Conservation (phyloP, 2,329 filamentous ascomycete species). For the Thielaviopsis musarum region DNA sequence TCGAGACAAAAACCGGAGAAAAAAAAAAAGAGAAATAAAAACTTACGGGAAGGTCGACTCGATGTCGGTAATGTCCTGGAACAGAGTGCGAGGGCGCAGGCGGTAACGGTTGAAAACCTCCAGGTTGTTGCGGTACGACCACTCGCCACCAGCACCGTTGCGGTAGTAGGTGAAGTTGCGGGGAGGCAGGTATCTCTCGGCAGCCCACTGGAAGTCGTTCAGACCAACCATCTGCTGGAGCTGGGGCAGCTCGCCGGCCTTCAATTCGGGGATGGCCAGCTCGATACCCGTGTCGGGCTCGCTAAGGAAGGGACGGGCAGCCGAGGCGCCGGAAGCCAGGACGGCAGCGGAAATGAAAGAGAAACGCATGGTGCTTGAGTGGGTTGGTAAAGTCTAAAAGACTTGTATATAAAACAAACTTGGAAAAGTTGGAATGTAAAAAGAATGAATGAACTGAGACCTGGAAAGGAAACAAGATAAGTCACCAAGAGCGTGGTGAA, state of each 20-base stretch:
- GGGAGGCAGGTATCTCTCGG: constrained; percentile 24
- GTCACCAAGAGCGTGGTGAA: background rate
- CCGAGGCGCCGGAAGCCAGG: constrained; percentile 22
- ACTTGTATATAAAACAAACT: background rate
- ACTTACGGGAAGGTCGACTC: constrained; percentile 20
- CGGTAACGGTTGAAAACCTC: constrained; percentile 30
- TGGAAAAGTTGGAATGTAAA: background rate
- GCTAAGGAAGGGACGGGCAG: constrained; percentile 27
- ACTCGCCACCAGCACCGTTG: constrained; percentile 31
- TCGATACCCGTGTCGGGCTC: constrained; percentile 30
- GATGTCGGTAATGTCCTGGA: constrained; percentile 21
- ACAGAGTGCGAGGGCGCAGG: constrained; percentile 25
- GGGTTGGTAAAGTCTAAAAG: background rate
- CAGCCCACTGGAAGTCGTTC: constrained; percentile 33
- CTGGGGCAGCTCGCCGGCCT: constrained; percentile 11
- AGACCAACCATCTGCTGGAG: constrained; percentile 23
- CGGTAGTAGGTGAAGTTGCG: constrained; percentile 32
- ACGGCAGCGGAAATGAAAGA: constrained; percentile 15
- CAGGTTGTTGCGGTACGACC: constrained; percentile 34
- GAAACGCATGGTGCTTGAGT: constrained; percentile 9
- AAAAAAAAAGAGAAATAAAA: too few relatives aligned
- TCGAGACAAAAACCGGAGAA: too few relatives aligned
- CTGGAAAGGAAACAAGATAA: background rate
- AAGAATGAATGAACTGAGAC: background rate
- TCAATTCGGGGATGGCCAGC: constrained; percentile 20